A percentile compares a stretch with the other conserved stretches of the same genome.
These are phyloP conservation scores for Sporothrix pallida DNA, from an alignment of 2,329 filamentous ascomycete genomes.

Conservation along the genomic window DNA sequence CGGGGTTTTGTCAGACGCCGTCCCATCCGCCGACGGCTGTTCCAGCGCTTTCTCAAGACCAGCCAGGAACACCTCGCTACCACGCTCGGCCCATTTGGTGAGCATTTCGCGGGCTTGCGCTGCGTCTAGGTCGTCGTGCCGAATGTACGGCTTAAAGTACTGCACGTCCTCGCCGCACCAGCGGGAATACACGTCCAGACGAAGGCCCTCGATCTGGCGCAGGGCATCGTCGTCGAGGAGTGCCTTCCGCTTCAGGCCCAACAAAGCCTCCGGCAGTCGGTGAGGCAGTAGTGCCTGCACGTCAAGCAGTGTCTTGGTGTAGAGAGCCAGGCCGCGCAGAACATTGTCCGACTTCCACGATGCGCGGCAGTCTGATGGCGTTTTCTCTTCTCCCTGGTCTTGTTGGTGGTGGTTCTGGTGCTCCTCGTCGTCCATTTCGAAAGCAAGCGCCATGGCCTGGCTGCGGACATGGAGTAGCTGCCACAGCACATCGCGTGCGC, in stretches of 20 bases:
- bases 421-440: conserved; percentile 57
- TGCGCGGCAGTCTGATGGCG: conserved; percentile 42
- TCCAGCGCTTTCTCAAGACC: conserved; percentile 67
- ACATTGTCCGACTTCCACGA: conserved; percentile 54
- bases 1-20: not conserved
- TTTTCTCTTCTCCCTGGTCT: not conserved
- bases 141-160: conserved; percentile 85
- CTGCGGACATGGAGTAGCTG: conserved; percentile 78
- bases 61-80: conserved; percentile 63
- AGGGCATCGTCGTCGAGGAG: conserved; percentile 75
- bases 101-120: conserved; percentile 66
- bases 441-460: conserved; percentile 68
- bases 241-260: conserved; percentile 69
- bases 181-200: conserved; percentile 75
- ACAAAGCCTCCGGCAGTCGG: conserved; percentile 72
- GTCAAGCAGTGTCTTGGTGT: conserved; percentile 70
- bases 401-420: conserved; percentile 34
- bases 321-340: conserved; percentile 70
- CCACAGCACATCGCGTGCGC: conserved; percentile 76
- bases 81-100: conserved; percentile 66
- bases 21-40: conserved; percentile 31
- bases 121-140: conserved; percentile 75
- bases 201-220: conserved; percentile 68
- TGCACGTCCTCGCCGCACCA: conserved; percentile 85
- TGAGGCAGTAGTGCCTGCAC: conserved; percentile 77